Conservation (phyloP, 2,329 filamentous ascomycete species). For the Orbilia brochopaga region DNA sequence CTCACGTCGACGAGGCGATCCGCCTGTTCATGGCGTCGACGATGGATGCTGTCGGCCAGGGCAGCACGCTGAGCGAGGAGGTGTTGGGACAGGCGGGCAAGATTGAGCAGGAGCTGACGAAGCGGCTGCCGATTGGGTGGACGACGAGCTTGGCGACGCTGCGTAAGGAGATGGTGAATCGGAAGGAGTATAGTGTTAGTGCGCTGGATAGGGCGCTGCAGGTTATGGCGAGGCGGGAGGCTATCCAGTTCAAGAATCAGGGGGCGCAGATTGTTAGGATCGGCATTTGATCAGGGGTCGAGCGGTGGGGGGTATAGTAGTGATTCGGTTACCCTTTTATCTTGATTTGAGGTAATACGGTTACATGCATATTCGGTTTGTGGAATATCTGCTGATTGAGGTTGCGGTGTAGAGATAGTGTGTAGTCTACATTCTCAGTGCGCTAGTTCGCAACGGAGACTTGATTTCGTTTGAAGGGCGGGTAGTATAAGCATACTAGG, state of each 20-base stretch:
- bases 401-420: too few species aligned
- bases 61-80: slow-evolving; percentile 81
- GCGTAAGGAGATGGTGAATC: slow-evolving; percentile 87
- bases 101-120: slow-evolving; percentile 85
- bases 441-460: too few species aligned
- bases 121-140: slow-evolving; percentile 91
- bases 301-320: not conserved
- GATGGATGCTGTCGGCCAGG: slow-evolving; percentile 96
- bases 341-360: too few species aligned
- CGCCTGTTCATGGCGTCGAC: slow-evolving; percentile 93
- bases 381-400: too few species aligned
- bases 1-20: slow-evolving; percentile 96
- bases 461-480: too few species aligned
- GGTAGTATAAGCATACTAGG: too few species aligned
- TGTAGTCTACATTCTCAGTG: too few species aligned
- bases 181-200: slow-evolving; percentile 86
- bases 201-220: slow-evolving; percentile 82
- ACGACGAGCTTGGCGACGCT: slow-evolving; percentile 87
- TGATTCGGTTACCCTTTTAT: too few species aligned
- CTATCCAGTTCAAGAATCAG: slow-evolving; percentile 78
- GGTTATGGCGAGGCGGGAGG: slow-evolving; percentile 85
- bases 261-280: slow-evolving; percentile 76
- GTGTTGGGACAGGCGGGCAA: slow-evolving; percentile 87
- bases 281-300: slow-evolving; percentile 63
- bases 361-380: too few species aligned